A percentile compares a stretch with the other conserved stretches of the same genome.
Conservation (phyloP, 345 rosid genomes). For the Gossypium anomalum region DNA sequence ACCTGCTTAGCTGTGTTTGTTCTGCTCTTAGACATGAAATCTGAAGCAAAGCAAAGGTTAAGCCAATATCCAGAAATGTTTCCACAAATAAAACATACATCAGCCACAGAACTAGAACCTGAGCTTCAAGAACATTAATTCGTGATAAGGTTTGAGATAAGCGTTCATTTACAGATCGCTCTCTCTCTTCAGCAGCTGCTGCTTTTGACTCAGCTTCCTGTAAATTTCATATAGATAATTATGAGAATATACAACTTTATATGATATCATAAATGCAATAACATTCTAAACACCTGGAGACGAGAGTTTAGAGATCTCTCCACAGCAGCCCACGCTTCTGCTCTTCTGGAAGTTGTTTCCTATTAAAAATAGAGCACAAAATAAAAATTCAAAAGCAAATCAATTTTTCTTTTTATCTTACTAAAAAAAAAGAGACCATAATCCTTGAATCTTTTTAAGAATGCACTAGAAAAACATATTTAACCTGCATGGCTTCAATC, state of each 20-base stretch:
- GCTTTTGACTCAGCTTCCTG: conserved; percentile 95
- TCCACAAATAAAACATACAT: conserved; percentile 2
- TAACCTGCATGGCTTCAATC: conserved; percentile 98
- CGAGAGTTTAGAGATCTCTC: conserved; percentile 84
- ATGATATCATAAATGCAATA: conserved; percentile 15
- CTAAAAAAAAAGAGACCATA: not conserved
- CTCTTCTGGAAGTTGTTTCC: conserved; percentile 88
- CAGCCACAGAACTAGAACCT: conserved; percentile 43
- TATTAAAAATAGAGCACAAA: conserved; percentile 29
- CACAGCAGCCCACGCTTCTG: conserved; percentile 95
- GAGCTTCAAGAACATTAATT: conserved; percentile 95
- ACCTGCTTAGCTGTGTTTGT: conserved; percentile 83
- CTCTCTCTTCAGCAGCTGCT: conserved; percentile 91
- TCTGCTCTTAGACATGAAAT: conserved; percentile 96
- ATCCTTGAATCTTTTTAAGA: not conserved
- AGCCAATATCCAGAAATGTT: conserved; percentile 17
- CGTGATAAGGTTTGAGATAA: conserved; percentile 90
- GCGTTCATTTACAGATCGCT: conserved; percentile 82
- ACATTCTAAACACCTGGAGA: conserved; percentile 60
- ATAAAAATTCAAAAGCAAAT: not conserved
- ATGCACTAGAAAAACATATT: conserved; percentile 12
- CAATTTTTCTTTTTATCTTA: too few relatives aligned
- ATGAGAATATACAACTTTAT: not conserved
- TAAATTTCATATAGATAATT: conserved; percentile 8
- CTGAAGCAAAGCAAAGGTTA: conserved; percentile 43